Evolutionary conservation across 495 filamentous ascomycete species (phyloP).

Genomic region (Evernia prunastri): DNA sequence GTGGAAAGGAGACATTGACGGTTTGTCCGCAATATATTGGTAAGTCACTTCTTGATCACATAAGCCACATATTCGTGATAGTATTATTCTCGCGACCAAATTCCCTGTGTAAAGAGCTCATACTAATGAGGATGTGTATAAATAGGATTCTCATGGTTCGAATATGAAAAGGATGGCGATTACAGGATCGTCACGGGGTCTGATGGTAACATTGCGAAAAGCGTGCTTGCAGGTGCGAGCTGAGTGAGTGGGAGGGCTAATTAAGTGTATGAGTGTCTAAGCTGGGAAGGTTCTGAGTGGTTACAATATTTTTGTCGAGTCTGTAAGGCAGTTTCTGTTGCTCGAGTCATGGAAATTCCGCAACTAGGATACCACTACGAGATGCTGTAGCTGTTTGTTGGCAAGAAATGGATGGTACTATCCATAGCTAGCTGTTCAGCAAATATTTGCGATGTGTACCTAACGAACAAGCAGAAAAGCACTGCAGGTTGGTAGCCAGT

Average conservation of each 20-base stretch:
- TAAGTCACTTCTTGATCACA: not conserved
- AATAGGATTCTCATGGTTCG: slow-evolving; percentile 18
- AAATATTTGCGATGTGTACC: too few species aligned
- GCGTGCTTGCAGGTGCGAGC: not conserved
- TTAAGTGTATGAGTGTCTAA: not conserved
- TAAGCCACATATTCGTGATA: not conserved
- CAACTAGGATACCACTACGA: too few species aligned
- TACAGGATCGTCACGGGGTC: slow-evolving; percentile 11
- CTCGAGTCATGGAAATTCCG: too few species aligned
- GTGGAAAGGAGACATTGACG: not conserved
- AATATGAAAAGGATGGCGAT: slow-evolving; percentile 19
- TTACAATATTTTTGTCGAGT: not conserved
- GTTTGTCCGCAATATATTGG: slow-evolving; percentile 12
- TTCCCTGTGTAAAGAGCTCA: not conserved
- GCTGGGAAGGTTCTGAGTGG: not conserved
- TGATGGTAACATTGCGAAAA: not conserved
- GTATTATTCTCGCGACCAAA: too few species aligned
- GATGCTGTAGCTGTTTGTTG: too few species aligned
- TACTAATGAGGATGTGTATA: not conserved
- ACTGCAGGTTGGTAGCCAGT: not conserved
- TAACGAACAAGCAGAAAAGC: not conserved
- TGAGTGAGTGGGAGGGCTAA: not conserved
- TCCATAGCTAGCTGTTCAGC: too few species aligned
- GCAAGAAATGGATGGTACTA: too few species aligned
- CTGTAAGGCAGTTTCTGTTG: too few species aligned